phyloP scores from a whole-genome alignment of 106 monocot genomes.

The Iris macrosiphon region DNA sequence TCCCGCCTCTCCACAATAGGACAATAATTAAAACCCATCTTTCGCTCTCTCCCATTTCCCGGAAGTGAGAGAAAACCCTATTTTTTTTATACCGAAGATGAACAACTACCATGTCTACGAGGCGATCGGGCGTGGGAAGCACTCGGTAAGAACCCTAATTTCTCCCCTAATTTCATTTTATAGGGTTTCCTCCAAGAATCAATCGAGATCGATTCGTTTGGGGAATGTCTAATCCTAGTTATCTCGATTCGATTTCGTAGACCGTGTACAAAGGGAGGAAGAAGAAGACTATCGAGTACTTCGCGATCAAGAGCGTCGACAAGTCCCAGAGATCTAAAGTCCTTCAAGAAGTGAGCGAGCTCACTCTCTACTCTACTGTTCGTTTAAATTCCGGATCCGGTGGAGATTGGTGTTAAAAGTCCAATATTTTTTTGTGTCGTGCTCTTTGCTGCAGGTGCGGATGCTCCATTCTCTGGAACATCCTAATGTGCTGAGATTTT shows the following conservation, averaged over 20 bases:
- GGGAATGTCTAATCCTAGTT: too few species aligned
- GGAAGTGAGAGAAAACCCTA: not conserved
- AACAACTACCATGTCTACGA: slow-evolving; percentile 98
- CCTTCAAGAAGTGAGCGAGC: slow-evolving; percentile 87
- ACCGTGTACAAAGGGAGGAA: slow-evolving; percentile 90
- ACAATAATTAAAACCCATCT: not conserved
- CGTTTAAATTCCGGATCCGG: not conserved
- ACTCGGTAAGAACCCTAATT: slow-evolving; percentile 45
- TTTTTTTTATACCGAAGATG: slow-evolving; percentile 35
- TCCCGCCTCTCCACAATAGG: slow-evolving; percentile 9
- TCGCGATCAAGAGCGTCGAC: slow-evolving; percentile 94
- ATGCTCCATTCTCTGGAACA: slow-evolving; percentile 79
- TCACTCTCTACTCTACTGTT: not conserved
- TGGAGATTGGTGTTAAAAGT: not conserved
- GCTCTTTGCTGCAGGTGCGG: slow-evolving; percentile 45
- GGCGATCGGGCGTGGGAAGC: slow-evolving; percentile 91
- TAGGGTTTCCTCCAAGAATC: not conserved
- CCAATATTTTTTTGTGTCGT: not conserved
- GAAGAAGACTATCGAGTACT: slow-evolving; percentile 98
- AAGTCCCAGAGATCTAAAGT: slow-evolving; percentile 90
- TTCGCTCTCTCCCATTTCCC: not conserved
- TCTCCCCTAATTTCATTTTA: not conserved
- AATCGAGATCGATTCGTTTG: not conserved
- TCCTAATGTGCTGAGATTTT: slow-evolving; percentile 80
- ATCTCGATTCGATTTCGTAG: slow-evolving; percentile 22